phyloP scores from a whole-genome alignment of 2,329 filamentous ascomycete genomes.

The Penicillium janthinellum region DNA sequence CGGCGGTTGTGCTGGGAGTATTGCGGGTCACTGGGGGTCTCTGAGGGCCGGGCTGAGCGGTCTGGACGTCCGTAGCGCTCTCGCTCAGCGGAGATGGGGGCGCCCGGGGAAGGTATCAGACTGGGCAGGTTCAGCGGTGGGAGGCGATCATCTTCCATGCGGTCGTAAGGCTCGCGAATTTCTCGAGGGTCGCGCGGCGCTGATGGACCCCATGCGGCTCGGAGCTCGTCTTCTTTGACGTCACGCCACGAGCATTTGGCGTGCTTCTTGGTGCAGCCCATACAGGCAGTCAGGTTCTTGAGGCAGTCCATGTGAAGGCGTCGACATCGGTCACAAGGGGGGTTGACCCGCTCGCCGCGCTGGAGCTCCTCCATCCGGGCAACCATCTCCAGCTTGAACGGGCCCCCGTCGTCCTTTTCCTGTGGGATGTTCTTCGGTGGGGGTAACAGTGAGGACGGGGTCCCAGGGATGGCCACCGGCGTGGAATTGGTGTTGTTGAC shows the following conservation, averaged over 20 bases:
- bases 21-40: conserved; percentile 6
- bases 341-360: conserved; percentile 74
- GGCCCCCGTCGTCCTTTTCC: conserved; percentile 60
- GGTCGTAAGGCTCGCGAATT: conserved; percentile 8
- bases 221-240: conserved; percentile 71
- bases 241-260: conserved; percentile 85
- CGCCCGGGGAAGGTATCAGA: conserved; percentile 4
- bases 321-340: conserved; percentile 81
- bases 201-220: conserved; percentile 25
- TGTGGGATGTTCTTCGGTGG: conserved; percentile 48
- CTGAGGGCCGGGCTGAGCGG: conserved; percentile 2
- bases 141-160: conserved; percentile 3
- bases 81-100: conserved; percentile 18
- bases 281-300: conserved; percentile 83
- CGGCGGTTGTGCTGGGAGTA: conserved; percentile 20
- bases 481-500: conserved; percentile 45
- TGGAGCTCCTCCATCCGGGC: conserved; percentile 73
- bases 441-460: conserved; percentile 55
- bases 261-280: conserved; percentile 87
- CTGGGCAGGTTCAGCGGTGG: conserved; percentile 10
- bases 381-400: conserved; percentile 67
- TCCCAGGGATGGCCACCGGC: conserved; percentile 58
- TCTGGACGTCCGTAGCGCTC: conserved; percentile 5
- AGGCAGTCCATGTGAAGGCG: conserved; percentile 78
- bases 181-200: not conserved